Percentiles rank a stretch among this genome's conserved stretches.
These are phyloP conservation scores for Talaromyces proteolyticus DNA, from an alignment of 495 filamentous ascomycete genomes.

Conservation along the genomic window DNA sequence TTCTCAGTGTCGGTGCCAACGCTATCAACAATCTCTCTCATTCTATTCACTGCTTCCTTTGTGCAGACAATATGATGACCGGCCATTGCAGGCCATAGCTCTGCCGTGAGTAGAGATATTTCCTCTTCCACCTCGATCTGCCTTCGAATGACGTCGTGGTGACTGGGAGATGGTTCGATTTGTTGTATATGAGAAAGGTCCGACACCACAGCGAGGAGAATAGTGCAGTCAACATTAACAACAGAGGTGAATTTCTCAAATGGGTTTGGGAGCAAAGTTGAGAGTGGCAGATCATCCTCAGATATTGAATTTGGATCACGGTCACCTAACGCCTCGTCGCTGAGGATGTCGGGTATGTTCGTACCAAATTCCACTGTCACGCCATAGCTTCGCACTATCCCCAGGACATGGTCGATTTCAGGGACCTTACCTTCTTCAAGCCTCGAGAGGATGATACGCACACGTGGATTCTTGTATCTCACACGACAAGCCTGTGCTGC, in stretches of 20 bases:
- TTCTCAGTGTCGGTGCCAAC: constrained; percentile 62
- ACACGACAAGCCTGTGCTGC: constrained; percentile 48
- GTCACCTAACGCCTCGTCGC: constrained; percentile 6
- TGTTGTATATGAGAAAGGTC: constrained; percentile 57
- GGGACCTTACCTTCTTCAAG: constrained; percentile 40
- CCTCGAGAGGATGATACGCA: constrained; percentile 57
- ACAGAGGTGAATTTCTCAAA: constrained; percentile 49
- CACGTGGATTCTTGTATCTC: constrained; percentile 49
- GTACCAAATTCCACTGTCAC: constrained; percentile 43
- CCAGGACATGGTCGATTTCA: constrained; percentile 53
- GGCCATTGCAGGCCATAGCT: constrained; percentile 59
- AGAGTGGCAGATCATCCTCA: constrained; percentile 24
- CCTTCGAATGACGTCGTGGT: constrained; percentile 50
- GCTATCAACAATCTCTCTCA: constrained; percentile 60
- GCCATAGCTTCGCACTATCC: constrained; percentile 50
- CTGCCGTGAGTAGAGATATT: constrained; percentile 51
- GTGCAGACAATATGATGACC: constrained; percentile 54
- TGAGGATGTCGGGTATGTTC: constrained; percentile 11
- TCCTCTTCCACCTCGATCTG: constrained; percentile 61
- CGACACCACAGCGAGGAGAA: constrained; percentile 65
- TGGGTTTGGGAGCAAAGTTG: constrained; percentile 45
- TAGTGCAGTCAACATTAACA: constrained; percentile 70
- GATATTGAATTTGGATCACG: constrained; percentile 7
- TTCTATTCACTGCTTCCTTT: constrained; percentile 51
- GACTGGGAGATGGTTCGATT: constrained; percentile 28